Conservation (phyloP, 2,329 filamentous ascomycete genomes). For the Stagonosporopsis chrysanthemi region DNA sequence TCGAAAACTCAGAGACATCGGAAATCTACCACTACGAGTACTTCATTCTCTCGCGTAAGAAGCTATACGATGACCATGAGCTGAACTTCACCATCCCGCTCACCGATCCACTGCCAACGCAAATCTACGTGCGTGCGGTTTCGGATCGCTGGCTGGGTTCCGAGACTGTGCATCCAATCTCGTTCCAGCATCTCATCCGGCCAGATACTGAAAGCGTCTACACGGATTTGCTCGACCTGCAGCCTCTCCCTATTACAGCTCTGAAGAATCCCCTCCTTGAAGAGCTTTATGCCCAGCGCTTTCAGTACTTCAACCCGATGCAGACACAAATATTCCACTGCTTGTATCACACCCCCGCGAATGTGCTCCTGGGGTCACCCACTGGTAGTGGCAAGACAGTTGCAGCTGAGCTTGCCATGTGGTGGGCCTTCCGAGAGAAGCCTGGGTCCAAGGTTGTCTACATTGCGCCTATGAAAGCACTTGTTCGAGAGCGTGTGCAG, state of each 20-base stretch:
- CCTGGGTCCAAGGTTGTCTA: slow-evolving; percentile 98
- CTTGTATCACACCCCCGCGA: slow-evolving; percentile 88
- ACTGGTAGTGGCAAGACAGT: slow-evolving; percentile 98
- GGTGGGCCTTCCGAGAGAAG: slow-evolving; percentile 96
- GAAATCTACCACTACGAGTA: slow-evolving; percentile 98
- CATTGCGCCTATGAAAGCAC: slow-evolving; percentile 98
- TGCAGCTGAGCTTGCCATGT: slow-evolving; percentile 95
- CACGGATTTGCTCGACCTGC: slow-evolving; percentile 89
- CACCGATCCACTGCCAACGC: slow-evolving; percentile 88
- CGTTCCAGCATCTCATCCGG: slow-evolving; percentile 96
- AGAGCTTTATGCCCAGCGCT: slow-evolving; percentile 85
- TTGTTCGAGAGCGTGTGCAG: slow-evolving; percentile 93
- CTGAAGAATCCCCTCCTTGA: slow-evolving; percentile 87
- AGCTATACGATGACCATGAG: slow-evolving; percentile 95
- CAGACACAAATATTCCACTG: slow-evolving; percentile 99
- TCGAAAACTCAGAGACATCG: slow-evolving; percentile 96
- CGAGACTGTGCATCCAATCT: slow-evolving; percentile 93
- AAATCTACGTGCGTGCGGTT: slow-evolving; percentile 94
- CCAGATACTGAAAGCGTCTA: slow-evolving; percentile 98
- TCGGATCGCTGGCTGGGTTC: slow-evolving; percentile 97
- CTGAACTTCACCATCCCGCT: slow-evolving; percentile 97
- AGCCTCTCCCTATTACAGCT: slow-evolving; percentile 85
- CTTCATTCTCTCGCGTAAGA: slow-evolving; percentile 89
- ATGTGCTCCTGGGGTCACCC: slow-evolving; percentile 92
- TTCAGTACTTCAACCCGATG: slow-evolving; percentile 99